phyloP scores from a whole-genome alignment of 768 basidiomycete genomes.

The Phylloporus sp. region DNA sequence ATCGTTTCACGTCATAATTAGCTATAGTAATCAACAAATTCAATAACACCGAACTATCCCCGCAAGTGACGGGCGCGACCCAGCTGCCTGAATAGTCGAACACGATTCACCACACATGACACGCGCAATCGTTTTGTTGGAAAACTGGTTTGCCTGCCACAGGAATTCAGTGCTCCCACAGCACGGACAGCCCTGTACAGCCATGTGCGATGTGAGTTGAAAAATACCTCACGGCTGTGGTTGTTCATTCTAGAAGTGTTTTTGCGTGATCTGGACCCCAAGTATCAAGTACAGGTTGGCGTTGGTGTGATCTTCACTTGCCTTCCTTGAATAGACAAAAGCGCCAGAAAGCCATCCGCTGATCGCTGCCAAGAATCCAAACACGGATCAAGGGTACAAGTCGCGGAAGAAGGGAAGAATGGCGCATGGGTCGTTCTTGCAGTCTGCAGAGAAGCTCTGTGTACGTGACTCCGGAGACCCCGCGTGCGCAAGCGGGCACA shows the following conservation, averaged over 20 bases:
- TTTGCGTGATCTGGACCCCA: not conserved
- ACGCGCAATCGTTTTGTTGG: not conserved
- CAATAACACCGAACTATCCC: not conserved
- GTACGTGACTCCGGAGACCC: not conserved
- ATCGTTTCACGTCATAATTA: not conserved
- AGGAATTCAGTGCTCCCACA: slow-evolving; percentile 9
- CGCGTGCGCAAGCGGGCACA: not conserved
- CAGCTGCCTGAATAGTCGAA: not conserved
- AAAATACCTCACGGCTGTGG: not conserved
- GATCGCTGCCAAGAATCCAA: not conserved
- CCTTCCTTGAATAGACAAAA: not conserved
- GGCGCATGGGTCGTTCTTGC: not conserved
- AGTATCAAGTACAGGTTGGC: not conserved
- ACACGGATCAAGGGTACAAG: not conserved
- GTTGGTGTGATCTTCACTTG: slow-evolving; percentile 5
- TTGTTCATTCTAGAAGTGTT: not conserved
- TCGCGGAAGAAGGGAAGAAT: not conserved
- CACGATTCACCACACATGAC: not conserved
- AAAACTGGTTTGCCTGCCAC: slow-evolving; percentile 3
- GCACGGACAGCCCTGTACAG: slow-evolving; percentile 21
- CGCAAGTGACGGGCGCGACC: not conserved
- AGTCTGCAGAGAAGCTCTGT: not conserved
- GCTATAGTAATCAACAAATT: too few species aligned
- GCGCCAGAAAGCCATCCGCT: not conserved
- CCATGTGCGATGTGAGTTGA: slow-evolving; percentile 1